These are phyloP conservation scores for Grigorovia jiainica DNA, from an alignment of 805 yeast genomes.

Conservation along the genomic window DNA sequence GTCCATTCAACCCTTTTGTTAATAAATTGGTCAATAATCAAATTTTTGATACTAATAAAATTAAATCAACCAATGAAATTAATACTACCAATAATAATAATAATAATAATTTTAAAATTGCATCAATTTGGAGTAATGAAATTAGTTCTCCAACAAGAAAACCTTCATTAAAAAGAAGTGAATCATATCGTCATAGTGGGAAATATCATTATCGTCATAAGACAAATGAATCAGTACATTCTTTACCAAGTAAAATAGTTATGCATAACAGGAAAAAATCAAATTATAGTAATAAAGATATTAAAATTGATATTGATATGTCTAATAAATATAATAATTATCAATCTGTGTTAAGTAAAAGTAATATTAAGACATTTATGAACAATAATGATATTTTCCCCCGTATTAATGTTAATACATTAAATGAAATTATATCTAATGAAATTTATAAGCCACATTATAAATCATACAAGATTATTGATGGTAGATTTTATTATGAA, in stretches of 20 bases:
- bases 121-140: too few species aligned
- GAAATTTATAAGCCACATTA: slow-evolving; percentile 37
- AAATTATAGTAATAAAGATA: background rate
- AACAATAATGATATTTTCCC: slow-evolving; percentile 39
- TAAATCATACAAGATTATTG: slow-evolving; percentile 54
- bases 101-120: too few species aligned
- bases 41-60: too few species aligned
- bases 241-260: background rate
- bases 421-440: slow-evolving; percentile 31
- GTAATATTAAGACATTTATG: slow-evolving; percentile 38
- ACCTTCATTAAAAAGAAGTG: background rate
- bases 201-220: background rate
- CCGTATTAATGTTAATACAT: slow-evolving; percentile 36
- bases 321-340: slow-evolving; percentile 34
- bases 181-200: background rate
- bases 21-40: background rate
- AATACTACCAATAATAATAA: too few species aligned
- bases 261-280: background rate
- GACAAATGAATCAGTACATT: background rate
- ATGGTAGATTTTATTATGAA: slow-evolving; percentile 90
- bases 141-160: background rate
- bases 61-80: too few species aligned
- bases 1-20: background rate
- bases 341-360: slow-evolving; percentile 49
- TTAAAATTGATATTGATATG: too few species aligned